These are phyloP conservation scores for Fragaria vesca DNA, from an alignment of 306 rosid species.

Conservation along the genomic window DNA sequence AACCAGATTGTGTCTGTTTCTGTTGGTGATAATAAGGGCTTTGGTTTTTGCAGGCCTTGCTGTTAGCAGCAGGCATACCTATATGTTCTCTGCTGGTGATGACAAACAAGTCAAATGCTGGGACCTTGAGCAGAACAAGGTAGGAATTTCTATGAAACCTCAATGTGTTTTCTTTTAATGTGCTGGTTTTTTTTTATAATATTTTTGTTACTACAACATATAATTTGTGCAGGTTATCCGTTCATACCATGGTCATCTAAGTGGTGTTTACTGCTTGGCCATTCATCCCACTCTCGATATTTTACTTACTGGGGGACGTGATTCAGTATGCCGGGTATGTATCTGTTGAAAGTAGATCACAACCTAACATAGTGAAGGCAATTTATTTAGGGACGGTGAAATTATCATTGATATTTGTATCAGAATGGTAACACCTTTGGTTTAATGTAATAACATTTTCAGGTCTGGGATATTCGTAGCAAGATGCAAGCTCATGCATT, in stretches of 20 bases:
- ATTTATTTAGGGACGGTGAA: conserved; percentile 5
- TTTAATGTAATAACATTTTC: conserved; percentile 35
- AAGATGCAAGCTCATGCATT: conserved; percentile 88
- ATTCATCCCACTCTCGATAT: conserved; percentile 92
- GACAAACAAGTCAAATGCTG: conserved; percentile 99
- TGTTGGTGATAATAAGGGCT: conserved; percentile 12
- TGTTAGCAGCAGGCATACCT: conserved; percentile 81
- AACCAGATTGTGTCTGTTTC: conserved; percentile 15
- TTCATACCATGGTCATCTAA: conserved; percentile 95
- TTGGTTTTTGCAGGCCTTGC: conserved; percentile 71
- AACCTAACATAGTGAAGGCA: conserved; percentile 15
- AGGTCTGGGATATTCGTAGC: conserved; percentile 99
- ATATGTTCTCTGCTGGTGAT: conserved; percentile 99
- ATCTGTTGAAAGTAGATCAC: conserved; percentile 17
- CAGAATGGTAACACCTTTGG: conserved; percentile 18
- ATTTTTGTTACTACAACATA: conserved; percentile 12
- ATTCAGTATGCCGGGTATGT: conserved; percentile 98
- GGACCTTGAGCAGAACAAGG: conserved; percentile 99
- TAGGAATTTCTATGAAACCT: conserved; percentile 23
- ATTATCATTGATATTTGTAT: conserved; percentile 11
- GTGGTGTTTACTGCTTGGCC: conserved; percentile 99
- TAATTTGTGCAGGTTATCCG: conserved; percentile 70
- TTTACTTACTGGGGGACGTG: conserved; percentile 97
- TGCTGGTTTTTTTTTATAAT: conserved; percentile 13
- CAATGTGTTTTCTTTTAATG: conserved; percentile 6